Conservation (phyloP, 2,329 filamentous ascomycete species). For the Cytospora paraplurivora region DNA sequence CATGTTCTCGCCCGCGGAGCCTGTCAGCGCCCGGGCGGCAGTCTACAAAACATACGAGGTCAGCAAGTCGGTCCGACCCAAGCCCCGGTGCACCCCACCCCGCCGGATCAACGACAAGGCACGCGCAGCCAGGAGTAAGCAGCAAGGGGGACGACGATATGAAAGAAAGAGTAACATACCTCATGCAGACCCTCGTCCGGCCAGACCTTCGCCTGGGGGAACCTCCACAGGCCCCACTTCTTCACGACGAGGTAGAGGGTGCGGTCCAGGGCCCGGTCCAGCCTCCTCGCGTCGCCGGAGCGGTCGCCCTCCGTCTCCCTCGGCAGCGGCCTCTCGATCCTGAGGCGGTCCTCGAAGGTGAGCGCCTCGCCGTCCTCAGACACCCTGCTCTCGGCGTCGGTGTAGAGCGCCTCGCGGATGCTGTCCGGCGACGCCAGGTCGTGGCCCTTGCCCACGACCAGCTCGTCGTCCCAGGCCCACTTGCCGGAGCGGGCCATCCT, state of each 20-base stretch:
- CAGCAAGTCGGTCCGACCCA: not conserved
- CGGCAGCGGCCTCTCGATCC: constrained; percentile 69
- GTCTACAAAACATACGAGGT: constrained; percentile 55
- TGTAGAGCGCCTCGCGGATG: constrained; percentile 68
- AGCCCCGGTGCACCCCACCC: not conserved
- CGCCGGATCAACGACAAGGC: too few species aligned
- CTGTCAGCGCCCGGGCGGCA: constrained; percentile 74
- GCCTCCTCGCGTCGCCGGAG: constrained; percentile 70
- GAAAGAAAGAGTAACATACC: constrained; percentile 54
- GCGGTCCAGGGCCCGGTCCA: constrained; percentile 77
- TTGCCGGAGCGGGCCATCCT: constrained; percentile 68
- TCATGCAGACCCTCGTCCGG: constrained; percentile 77
- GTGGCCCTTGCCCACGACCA: constrained; percentile 77
- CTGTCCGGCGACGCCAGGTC: constrained; percentile 63
- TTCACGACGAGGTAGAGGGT: constrained; percentile 89
- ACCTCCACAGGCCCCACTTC: constrained; percentile 74
- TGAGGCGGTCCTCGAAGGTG: constrained; percentile 59
- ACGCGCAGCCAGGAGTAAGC: too few species aligned
- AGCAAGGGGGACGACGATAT: not conserved
- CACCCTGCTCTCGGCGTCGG: constrained; percentile 70
- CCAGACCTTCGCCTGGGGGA: constrained; percentile 72
- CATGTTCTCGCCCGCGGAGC: constrained; percentile 89
- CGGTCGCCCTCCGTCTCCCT: constrained; percentile 78
- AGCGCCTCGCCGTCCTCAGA: constrained; percentile 63
- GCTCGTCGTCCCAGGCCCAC: constrained; percentile 88